A percentile compares a stretch with the other conserved stretches of the same genome.
Conservation (phyloP, 108 stramenopile species). For the Stephanodiscus triporus region DNA sequence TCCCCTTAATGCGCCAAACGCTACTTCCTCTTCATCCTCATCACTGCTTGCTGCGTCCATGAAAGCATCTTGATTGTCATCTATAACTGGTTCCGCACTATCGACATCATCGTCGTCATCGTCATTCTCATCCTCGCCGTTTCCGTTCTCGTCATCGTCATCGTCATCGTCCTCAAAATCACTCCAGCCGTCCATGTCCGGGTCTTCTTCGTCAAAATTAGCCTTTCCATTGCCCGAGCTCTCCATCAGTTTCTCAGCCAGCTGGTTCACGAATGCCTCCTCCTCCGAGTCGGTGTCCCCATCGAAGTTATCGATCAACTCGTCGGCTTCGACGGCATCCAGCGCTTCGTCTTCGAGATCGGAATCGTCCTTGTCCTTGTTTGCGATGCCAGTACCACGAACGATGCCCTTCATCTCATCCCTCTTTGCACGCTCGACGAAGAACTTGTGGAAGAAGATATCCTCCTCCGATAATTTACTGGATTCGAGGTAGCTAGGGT, state of each 20-base stretch:
- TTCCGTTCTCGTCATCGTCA: conserved; percentile 40
- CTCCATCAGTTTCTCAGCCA: conserved; percentile 91
- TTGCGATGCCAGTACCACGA: conserved; percentile 43
- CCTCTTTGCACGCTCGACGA: conserved; percentile 81
- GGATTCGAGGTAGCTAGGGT: conserved; percentile 70
- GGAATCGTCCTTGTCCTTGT: conserved; percentile 50
- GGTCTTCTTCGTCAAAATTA: conserved; percentile 90
- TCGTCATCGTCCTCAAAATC: conserved; percentile 64
- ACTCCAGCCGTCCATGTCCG: conserved; percentile 91
- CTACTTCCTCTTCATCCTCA: conserved; percentile 45
- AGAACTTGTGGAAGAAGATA: conserved; percentile 93
- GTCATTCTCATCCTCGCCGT: conserved; percentile 33
- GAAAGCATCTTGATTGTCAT: conserved; percentile 58
- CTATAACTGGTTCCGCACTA: conserved; percentile 2
- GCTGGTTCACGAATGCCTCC: conserved; percentile 88
- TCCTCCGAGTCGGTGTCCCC: conserved; percentile 82
- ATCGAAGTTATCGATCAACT: conserved; percentile 53
- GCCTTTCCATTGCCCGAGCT: conserved; percentile 66
- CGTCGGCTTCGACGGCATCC: conserved; percentile 56
- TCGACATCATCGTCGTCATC: conserved; percentile 37
- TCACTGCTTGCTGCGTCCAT: conserved; percentile 65
- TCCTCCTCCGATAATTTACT: conserved; percentile 75
- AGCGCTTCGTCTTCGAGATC: conserved; percentile 60
- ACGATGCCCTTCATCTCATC: conserved; percentile 82
- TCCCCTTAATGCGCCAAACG: conserved; percentile 19